Evolutionary conservation across 1,139 yeast species (phyloP).

Genomic region (Candida freyschussii): DNA sequence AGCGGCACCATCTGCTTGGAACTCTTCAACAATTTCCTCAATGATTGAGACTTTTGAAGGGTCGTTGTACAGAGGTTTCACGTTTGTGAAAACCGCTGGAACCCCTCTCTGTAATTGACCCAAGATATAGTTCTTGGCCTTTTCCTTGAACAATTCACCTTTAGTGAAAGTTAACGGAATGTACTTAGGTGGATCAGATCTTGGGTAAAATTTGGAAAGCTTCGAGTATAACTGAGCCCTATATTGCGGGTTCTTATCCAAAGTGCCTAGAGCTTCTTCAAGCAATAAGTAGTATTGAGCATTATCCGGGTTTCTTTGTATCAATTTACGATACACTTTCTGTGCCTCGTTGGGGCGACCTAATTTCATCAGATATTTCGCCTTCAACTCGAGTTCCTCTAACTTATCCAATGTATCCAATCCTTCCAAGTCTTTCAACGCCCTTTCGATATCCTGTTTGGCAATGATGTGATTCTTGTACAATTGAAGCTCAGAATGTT

Average conservation of each 20-base stretch:
- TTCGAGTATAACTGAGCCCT: conserved; percentile 59
- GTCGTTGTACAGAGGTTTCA: conserved; percentile 71
- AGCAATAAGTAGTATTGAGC: conserved; percentile 57
- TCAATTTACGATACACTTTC: conserved; percentile 57
- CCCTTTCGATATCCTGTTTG: conserved; percentile 36
- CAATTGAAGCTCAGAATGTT: conserved; percentile 74
- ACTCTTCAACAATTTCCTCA: conserved; percentile 50
- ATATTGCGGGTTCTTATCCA: conserved; percentile 34
- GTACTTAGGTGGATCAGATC: conserved; percentile 73
- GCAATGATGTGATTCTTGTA: conserved; percentile 73
- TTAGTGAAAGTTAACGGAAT: conserved; percentile 73
- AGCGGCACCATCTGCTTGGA: conserved; percentile 28
- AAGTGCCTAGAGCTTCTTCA: conserved; percentile 54
- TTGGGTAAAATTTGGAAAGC: conserved; percentile 69
- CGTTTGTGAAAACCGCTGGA: conserved; percentile 84
- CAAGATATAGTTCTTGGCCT: conserved; percentile 48
- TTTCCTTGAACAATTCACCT: conserved; percentile 45
- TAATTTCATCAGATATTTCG: conserved; percentile 47
- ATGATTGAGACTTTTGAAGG: conserved; percentile 43
- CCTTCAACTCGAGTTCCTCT: conserved; percentile 62
- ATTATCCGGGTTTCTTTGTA: conserved; percentile 86
- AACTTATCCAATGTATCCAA: conserved; percentile 63
- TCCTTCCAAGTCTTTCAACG: conserved; percentile 56
- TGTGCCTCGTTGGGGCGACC: conserved; percentile 58
- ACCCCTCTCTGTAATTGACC: conserved; percentile 72